Percentiles rank a stretch among this genome's conserved stretches.
Conservation (phyloP, 495 filamentous ascomycete species). For the Talaromyces nanjingensis region DNA sequence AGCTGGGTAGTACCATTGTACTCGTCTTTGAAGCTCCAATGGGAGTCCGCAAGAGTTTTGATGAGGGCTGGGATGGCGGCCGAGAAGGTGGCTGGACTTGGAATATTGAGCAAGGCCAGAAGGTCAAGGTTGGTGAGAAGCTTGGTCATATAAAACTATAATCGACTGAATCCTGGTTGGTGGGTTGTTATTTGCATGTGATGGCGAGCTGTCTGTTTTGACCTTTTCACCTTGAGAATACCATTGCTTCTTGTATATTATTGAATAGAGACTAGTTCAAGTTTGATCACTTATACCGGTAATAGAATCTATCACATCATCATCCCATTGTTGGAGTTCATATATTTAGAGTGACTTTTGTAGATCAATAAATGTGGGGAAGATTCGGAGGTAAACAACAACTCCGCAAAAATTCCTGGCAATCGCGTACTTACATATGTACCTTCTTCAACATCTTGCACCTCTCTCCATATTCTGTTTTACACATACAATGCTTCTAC, state of each 20-base stretch:
- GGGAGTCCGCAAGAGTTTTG: constrained; percentile 52
- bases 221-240: not conserved
- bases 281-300: not conserved
- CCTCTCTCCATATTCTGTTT: not conserved
- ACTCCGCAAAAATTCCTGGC: not conserved
- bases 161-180: too few species aligned
- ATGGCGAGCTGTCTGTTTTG: not conserved
- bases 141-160: constrained; percentile 55
- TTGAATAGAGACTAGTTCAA: not conserved
- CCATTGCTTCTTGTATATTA: not conserved
- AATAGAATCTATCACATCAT: not conserved
- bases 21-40: constrained; percentile 93
- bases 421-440: not conserved
- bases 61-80: constrained; percentile 54
- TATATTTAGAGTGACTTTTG: not conserved
- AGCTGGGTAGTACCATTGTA: constrained; percentile 91
- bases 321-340: not conserved
- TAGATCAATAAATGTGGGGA: not conserved
- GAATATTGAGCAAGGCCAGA: constrained; percentile 76
- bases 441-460: not conserved
- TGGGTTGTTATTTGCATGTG: not conserved
- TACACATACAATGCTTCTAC: not conserved
- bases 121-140: constrained; percentile 79
- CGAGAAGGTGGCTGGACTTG: constrained; percentile 71
- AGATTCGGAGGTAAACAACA: constrained; percentile 4